These are phyloP conservation scores for Tagetes patula DNA, from an alignment of 129 eudicot species.

Conservation along the genomic window DNA sequence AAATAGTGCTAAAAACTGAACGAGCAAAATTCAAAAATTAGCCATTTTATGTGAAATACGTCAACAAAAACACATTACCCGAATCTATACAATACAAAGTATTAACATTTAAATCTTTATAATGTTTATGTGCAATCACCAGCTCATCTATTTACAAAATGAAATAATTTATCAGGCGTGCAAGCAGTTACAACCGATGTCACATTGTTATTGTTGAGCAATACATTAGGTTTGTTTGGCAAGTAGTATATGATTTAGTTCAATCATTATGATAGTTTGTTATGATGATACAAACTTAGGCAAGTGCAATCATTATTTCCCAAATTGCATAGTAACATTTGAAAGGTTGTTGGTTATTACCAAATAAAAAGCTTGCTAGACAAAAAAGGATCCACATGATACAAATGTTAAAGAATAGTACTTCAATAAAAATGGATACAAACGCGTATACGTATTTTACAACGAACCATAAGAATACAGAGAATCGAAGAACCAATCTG, in stretches of 20 bases:
- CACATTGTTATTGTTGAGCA: conserved; percentile 23
- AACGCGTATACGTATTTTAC: neutral
- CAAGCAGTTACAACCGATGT: conserved; percentile 3
- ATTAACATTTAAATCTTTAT: neutral
- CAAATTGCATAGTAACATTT: conserved; percentile 27
- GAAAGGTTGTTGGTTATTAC: conserved; percentile 35
- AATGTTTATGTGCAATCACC: neutral
- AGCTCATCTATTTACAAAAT: neutral
- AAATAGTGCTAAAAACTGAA: neutral
- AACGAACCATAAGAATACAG: neutral
- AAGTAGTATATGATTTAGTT: conserved; percentile 27
- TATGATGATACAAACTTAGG: conserved; percentile 39
- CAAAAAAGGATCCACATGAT: conserved; percentile 21
- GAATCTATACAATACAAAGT: neutral
- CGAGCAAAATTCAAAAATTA: neutral
- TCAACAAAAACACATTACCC: neutral
- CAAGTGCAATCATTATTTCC: conserved; percentile 30
- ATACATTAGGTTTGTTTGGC: conserved; percentile 40
- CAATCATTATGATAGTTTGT: conserved; percentile 43
- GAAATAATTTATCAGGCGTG: neutral
- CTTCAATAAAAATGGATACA: conserved; percentile 12
- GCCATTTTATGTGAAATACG: neutral
- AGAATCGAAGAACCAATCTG: neutral
- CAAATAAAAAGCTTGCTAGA: conserved; percentile 21
- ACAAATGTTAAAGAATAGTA: conserved; percentile 2